Evolutionary conservation across 345 rosid genomes (phyloP).

Genomic region (Gossypium longicalyx): DNA sequence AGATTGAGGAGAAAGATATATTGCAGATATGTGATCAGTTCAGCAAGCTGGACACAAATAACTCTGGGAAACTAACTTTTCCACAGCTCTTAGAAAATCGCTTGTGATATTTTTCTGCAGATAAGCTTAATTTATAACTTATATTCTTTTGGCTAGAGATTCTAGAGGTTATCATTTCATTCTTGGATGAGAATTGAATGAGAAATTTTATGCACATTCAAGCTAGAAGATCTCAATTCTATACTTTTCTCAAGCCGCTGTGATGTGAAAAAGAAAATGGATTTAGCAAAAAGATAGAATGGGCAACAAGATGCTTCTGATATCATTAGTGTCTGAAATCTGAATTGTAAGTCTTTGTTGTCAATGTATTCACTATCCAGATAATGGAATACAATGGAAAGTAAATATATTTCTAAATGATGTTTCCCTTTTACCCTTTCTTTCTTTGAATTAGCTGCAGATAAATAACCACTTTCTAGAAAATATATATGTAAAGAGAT

Average conservation of each 20-base stretch:
- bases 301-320: background rate
- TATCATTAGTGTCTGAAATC: background rate
- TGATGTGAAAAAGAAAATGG: constrained; percentile 5
- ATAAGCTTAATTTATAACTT: background rate
- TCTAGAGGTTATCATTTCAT: background rate
- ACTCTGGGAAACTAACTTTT: constrained; percentile 51
- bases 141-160: background rate
- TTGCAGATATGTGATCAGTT: constrained; percentile 49
- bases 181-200: background rate
- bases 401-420: background rate
- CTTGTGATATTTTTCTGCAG: background rate
- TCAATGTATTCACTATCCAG: background rate
- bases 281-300: background rate
- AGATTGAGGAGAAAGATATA: constrained; percentile 55
- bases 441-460: background rate
- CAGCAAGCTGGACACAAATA: constrained; percentile 55
- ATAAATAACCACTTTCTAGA: too few species aligned
- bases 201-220: background rate
- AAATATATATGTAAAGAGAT: too few species aligned
- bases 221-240: background rate
- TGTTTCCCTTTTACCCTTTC: background rate
- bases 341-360: constrained; percentile 3
- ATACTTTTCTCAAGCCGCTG: background rate
- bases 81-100: constrained; percentile 40
- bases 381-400: background rate